These are phyloP conservation scores for Trametes meyenii DNA, from an alignment of 768 basidiomycete species.

Conservation along the genomic window DNA sequence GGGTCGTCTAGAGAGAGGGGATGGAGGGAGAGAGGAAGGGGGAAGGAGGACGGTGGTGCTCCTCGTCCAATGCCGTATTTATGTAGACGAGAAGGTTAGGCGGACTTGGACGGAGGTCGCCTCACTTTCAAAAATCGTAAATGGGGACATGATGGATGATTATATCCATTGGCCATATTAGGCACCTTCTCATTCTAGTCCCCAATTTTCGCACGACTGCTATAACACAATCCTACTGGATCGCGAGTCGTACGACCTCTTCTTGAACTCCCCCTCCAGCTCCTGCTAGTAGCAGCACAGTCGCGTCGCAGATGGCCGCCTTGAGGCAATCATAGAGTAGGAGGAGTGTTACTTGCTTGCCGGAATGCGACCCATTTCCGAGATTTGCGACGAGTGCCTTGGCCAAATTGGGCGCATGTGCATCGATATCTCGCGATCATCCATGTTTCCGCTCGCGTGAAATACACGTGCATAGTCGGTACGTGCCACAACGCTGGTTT, in stretches of 20 bases:
- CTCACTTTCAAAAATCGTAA: slow-evolving; percentile 32
- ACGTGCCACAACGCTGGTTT: neutral
- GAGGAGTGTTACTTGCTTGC: no score
- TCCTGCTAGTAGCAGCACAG: neutral
- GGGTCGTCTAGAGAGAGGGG: slow-evolving; percentile 13
- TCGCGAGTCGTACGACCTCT: slow-evolving; percentile 16
- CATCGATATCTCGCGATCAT: slow-evolving; percentile 17
- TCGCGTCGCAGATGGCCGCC: neutral
- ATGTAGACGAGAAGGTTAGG: slow-evolving; percentile 21
- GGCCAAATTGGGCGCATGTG: neutral
- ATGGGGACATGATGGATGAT: slow-evolving; percentile 27
- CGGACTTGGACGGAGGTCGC: slow-evolving; percentile 25
- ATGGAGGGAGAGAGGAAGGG: slow-evolving; percentile 18
- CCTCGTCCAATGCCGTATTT: slow-evolving; percentile 25
- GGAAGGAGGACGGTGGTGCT: slow-evolving; percentile 4
- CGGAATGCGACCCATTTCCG: slow-evolving; percentile 1
- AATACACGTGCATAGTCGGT: neutral
- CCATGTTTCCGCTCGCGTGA: slow-evolving; percentile 6
- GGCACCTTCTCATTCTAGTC: slow-evolving; percentile 13
- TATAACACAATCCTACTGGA: slow-evolving; percentile 12
- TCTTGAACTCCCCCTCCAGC: neutral
- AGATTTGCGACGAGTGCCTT: neutral
- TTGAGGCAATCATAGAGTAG: neutral
- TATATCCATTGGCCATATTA: slow-evolving; percentile 7
- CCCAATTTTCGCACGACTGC: slow-evolving; percentile 25